phyloP scores from a whole-genome alignment of 1,284 basidiomycete genomes.

The Malassezia caprae region DNA sequence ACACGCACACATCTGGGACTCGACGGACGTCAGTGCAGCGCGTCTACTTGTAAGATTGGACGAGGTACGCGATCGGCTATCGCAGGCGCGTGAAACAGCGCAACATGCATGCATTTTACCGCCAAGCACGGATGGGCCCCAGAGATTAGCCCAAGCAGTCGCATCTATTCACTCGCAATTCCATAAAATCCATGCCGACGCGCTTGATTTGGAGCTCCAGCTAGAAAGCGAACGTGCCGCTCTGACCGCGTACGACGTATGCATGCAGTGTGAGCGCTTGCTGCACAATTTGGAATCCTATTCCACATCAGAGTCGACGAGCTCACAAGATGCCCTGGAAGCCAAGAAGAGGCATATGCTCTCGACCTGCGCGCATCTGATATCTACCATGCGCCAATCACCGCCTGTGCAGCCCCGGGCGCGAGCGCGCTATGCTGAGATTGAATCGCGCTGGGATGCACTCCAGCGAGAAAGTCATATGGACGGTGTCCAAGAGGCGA shows the following conservation, averaged over 20 bases:
- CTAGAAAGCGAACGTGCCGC: conserved; percentile 5
- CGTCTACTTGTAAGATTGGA: conserved; percentile 1
- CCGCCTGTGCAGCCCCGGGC: background rate
- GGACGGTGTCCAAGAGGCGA: background rate
- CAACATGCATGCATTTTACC: background rate
- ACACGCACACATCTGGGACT: conserved; percentile 3
- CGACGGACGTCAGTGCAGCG: background rate
- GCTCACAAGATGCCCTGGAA: background rate
- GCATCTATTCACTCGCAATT: background rate
- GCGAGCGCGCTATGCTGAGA: background rate
- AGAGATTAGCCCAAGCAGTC: background rate
- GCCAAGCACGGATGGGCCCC: background rate
- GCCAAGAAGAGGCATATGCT: background rate
- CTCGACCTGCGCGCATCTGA: background rate
- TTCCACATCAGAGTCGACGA: background rate
- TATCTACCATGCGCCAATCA: background rate
- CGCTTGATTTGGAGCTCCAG: background rate
- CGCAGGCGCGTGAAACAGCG: background rate
- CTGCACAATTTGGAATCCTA: conserved; percentile 1
- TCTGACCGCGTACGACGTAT: conserved; percentile 7
- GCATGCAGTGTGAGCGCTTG: conserved; percentile 4
- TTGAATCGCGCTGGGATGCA: background rate
- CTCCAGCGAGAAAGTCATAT: background rate
- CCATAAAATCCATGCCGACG: background rate
- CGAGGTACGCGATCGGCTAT: conserved; percentile 5